Base-by-base conservation (phyloP, 2,329 filamentous ascomycete species). In the Aspergillus ibericus region DNA sequence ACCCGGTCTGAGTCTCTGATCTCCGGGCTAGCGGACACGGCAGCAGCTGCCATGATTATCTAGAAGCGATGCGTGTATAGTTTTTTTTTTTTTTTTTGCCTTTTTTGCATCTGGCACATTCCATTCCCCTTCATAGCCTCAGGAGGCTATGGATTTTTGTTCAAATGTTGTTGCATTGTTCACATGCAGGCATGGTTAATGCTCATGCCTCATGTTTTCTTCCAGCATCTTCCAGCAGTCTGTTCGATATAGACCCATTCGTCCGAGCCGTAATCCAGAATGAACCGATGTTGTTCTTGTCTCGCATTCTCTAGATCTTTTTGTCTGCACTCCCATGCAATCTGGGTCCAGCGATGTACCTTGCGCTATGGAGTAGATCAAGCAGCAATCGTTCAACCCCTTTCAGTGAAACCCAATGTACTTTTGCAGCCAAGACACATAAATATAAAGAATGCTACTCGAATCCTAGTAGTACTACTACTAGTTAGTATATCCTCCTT, bases 1-100 rank as follows among this genome's bases (percentile, higher is more conserved):
- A 67, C 63, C n/a, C 59, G 66, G 8, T 68, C 66, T 16, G 66
- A 68, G 49, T 62, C 65, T 22, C 44, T 67, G 16, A 63, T 67
- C 38, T 59, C 64, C 8, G 65, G 65, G 1, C 42, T 66, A 49
- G 58, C 62, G 5, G 65, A 67, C 1, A 60, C 63, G 12, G 58
- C 65, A 22, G 52, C 49, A 22, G 51, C 51, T 12, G 51, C 51
- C 8, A 25, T 25, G 10, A 48, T 48, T 12, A 48, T 48, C 6
- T 48, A 48, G 29, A 32, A 29, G 42, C 15, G 38, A 42, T 20
- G 38, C 18, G 15, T 47, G 42, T 29, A 47, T 29, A 47, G 2
- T 16, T 16, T 15, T 38, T 15, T n/a, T 2, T 16, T 16, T 15
- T 38, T 15, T n/a, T 2, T 15, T 16, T 8, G 13, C 5, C 35